phyloP scores from a whole-genome alignment of 1,139 yeast species.

The Pichia sp. region DNA sequence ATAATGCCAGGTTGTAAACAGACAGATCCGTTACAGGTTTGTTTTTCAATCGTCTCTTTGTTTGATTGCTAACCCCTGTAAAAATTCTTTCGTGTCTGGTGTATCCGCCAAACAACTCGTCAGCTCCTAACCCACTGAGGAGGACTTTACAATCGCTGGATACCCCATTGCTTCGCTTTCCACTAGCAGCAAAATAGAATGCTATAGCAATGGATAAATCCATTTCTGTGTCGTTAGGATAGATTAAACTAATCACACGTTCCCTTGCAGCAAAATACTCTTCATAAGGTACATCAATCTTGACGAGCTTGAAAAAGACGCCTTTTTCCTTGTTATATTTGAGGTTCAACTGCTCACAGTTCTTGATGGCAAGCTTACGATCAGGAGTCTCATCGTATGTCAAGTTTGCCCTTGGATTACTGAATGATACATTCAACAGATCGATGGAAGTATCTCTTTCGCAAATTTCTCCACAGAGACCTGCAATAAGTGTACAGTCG shows the following conservation, averaged over 20 bases:
- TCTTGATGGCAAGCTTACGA: conserved; percentile 60
- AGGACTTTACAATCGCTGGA: conserved; percentile 60
- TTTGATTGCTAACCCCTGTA: conserved; percentile 31
- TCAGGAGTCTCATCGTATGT: conserved; percentile 74
- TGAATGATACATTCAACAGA: conserved; percentile 87
- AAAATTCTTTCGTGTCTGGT: conserved; percentile 64
- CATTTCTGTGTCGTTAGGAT: conserved; percentile 88
- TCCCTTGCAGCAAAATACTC: conserved; percentile 52
- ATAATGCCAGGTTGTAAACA: conserved; percentile 21
- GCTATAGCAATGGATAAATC: conserved; percentile 93
- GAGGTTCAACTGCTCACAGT: conserved; percentile 49
- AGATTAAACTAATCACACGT: conserved; percentile 61
- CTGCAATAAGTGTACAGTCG: conserved; percentile 80
- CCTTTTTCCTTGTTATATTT: conserved; percentile 33
- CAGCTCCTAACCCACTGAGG: conserved; percentile 96
- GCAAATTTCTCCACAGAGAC: conserved; percentile 32
- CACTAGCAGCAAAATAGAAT: conserved; percentile 78
- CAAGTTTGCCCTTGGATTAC: conserved; percentile 74
- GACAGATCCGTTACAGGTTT: conserved; percentile 24
- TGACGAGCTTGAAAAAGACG: conserved; percentile 48
- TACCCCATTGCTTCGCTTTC: conserved; percentile 14
- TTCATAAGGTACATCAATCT: conserved; percentile 67
- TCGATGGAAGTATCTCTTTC: conserved; percentile 43
- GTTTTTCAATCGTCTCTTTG: conserved; percentile 18
- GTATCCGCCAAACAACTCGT: conserved; percentile 91